Evolutionary conservation across 1,139 yeast species (phyloP), one percentile per base, ranked within the genome.

Genomic region (Groenewaldozyma sp.): DNA sequence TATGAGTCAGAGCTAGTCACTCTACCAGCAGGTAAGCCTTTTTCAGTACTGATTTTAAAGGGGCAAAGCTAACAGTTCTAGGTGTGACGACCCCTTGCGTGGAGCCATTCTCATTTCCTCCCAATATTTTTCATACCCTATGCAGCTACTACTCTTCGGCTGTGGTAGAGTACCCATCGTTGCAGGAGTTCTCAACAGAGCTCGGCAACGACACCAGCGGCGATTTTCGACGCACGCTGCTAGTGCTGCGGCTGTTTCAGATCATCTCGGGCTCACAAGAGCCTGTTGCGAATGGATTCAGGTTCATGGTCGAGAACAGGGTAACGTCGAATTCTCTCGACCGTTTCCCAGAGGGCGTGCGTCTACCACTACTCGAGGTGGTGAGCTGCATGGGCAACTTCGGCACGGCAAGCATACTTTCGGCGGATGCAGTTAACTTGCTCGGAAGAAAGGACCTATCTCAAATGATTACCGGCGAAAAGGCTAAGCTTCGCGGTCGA

Each of bases 311-410:
- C 19, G 78, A 74, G 35, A 69, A 70, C 45, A 71, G 71, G 2
- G 66, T 83, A 10, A 65, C 72, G 2, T 58, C 64, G 20, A 58
- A 65, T 3, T 78, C 73, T 38, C 58, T 86, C 19, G 84, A 82
- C 36, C 74, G 86, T 0, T 81, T 70, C 49, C 95, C 95, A 0
- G 63, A 77, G 3, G 94, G 94, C 0, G 65, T 86, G 2, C 61
- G 71, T 22, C 61, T 81, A 3, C 87, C 93, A 0, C 60, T 86
- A 37, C 74, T 74, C 45, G 64, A 60, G 29, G 53, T 56, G 2
- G 42, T 59, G 4, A 67, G 71, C 52, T 62, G 59, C 27, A 17
- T 32, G 42, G 46, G 31, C 29, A 28, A 27, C 16, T 22, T 34
- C 3, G 31, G 33, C 3, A 22, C 20, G 26, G 16, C 29, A 16